Base-by-base conservation (phyloP, 345 rosid species). In the Rubroshorea leprosula region DNA sequence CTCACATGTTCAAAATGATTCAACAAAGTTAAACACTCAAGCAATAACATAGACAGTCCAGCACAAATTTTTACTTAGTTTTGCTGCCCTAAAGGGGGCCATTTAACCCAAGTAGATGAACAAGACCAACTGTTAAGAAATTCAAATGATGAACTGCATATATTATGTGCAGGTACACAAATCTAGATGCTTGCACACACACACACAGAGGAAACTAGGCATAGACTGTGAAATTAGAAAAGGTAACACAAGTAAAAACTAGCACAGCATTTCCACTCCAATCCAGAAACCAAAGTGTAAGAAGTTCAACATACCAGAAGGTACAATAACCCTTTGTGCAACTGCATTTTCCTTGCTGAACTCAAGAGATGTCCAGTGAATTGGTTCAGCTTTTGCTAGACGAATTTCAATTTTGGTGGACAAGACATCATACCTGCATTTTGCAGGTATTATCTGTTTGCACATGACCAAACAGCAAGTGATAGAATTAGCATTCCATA, bases 311-410 rank as follows among this genome's bases (percentile, higher is more conserved):
- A 17, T 69, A 85, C 89, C 84, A 52, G 79, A 70, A 49, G 79
- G 44, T 18, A 61, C 61, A 63, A 58, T 69, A 4, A 65, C 69
- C 67, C 56, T 77, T 51, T 54, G 82, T 41, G 69, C 71, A 57
- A 85, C 78, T 13, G 50, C 44, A 58, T 57, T 63, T 26, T 78
- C 83, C 65, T 72, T 72, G 67, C 63, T 71, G 54, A 71, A 89
- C 72, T 87, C 97, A 20, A 94, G 99, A 64, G 97, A 67, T 7
- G 78, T 61, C 99, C 99, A 94, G 3, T 79, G 84, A 52, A 84
- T 61, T 20, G 68, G 58, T 65, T 83, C 97, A 21, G 87, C 89
- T 79, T 94, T 94, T 45, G 83, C 81, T 29, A 94, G 89, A 51
- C 79, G 80, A 63, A 90, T 80, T 82, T 94, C 99, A 26, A 90